Base-by-base conservation (phyloP, 2,329 filamentous ascomycete species). In the Apiospora hydei region DNA sequence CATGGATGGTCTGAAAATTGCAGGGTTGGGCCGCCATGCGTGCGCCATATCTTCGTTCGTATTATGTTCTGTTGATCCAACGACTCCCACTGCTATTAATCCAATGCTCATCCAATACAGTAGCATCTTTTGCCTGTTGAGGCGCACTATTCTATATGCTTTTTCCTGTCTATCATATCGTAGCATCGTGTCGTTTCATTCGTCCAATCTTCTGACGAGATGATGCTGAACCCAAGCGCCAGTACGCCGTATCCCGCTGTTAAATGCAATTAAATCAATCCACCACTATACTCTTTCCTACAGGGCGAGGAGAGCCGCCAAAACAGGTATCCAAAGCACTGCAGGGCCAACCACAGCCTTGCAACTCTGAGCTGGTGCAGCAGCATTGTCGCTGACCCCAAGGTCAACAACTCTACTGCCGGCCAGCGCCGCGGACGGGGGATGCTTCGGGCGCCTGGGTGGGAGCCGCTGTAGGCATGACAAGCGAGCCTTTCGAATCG, bases 111-210 rank as follows among this genome's bases (percentile, higher is more conserved):
- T 41, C 34, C 34, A 64, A 41, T 41, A 64, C 57, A n/a, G 10
- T 34, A 38, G 26, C 57, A 41, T 11, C 7, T 5, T 64, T 11
- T 64, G 57, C 57, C 34, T 7, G 18, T 41, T 38, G 57, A 38
- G 34, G 18, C 30, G 21, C 57, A 34, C 10, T 41, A n/a, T 21
- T 64, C 57, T 64, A 64, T 64, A 64, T 64, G 57, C 57, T 38
- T 64, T 64, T 64, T 64, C 57, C 57, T 41, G 57, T 64, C 57
- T 64, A 64, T 64, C 34, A 11, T 64, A 64, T 64, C 57, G 57
- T 64, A 41, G 57, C 57, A 64, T 64, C 57, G 34, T 64, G 21
- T 64, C 57, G 34, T 64, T 64, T 24, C 34, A 24, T 64, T 64
- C 57, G 34, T 64, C 57, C 34, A 57, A 57, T 30, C 8, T 11